These are phyloP conservation scores for Inga oerstediana DNA, from an alignment of 306 rosid species.

Conservation along the genomic window DNA sequence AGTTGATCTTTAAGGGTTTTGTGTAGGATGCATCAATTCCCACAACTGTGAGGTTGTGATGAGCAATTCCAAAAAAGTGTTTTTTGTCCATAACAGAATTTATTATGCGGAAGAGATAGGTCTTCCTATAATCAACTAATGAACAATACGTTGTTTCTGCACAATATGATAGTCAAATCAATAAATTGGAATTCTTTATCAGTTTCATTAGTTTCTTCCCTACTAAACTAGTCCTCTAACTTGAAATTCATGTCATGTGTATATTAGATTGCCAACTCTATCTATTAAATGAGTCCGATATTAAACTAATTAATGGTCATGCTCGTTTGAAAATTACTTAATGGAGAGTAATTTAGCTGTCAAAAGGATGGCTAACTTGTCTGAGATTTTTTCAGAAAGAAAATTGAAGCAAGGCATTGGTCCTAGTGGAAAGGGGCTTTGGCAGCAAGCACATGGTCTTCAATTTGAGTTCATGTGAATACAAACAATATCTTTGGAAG, in stretches of 20 bases:
- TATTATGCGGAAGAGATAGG: conserved; percentile 40
- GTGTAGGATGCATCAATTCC: conserved; percentile 43
- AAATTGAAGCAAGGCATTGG: not conserved
- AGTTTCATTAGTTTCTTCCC: not conserved
- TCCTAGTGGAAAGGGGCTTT: no score
- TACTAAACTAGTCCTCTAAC: not conserved
- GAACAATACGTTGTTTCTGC: conserved; percentile 39
- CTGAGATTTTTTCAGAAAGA: no score
- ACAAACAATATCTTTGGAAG: no score
- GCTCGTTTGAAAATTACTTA: no score
- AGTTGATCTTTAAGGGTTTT: conserved; percentile 37
- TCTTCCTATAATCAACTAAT: conserved; percentile 36
- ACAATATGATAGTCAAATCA: no score
- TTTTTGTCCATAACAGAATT: conserved; percentile 47
- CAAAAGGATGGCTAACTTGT: not conserved
- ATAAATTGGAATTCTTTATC: not conserved
- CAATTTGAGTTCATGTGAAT: no score
- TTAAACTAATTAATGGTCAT: no score
- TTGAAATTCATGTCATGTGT: not conserved
- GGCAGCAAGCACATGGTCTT: no score
- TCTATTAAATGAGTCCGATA: no score
- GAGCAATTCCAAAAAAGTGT: conserved; percentile 43
- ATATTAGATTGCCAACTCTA: no score
- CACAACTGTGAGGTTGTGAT: conserved; percentile 44
- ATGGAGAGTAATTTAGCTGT: no score